phyloP scores from a whole-genome alignment of 441 rosid genomes.

The Croton laevigatus region DNA sequence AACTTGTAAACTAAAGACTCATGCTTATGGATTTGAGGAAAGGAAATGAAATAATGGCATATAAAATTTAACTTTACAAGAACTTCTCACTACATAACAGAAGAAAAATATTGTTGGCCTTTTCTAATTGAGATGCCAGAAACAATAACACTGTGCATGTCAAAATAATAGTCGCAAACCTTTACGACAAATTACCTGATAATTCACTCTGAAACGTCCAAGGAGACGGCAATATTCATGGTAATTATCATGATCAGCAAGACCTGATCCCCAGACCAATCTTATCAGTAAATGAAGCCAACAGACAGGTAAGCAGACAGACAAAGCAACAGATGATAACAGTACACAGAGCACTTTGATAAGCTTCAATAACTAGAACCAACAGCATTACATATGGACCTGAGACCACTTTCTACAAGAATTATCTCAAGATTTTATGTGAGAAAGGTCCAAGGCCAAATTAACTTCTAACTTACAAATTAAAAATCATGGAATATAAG shows the following conservation, averaged over 20 bases:
- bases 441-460: no score
- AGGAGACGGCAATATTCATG: conserved; percentile 99
- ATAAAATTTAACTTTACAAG: not conserved
- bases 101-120: no score
- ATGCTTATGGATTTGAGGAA: conserved; percentile 1
- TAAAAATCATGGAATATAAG: not conserved
- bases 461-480: no score
- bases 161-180: not conserved
- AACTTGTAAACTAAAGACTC: conserved; percentile 17
- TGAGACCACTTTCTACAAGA: not conserved
- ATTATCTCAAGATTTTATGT: not conserved
- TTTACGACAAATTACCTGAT: conserved; percentile 61
- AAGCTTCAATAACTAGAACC: not conserved
- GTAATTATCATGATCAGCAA: conserved; percentile 99
- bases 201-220: conserved; percentile 93
- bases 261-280: conserved; percentile 58
- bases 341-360: not conserved
- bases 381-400: not conserved
- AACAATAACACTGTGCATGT: not conserved
- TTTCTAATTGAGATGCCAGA: not conserved
- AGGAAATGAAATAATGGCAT: not conserved
- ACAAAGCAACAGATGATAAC: not conserved
- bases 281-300: conserved; percentile 18
- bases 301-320: not conserved
- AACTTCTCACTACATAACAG: not conserved